Evolutionary conservation across 2,329 filamentous ascomycete genomes (phyloP).

Genomic region (Aspergillus luchuensis): DNA sequence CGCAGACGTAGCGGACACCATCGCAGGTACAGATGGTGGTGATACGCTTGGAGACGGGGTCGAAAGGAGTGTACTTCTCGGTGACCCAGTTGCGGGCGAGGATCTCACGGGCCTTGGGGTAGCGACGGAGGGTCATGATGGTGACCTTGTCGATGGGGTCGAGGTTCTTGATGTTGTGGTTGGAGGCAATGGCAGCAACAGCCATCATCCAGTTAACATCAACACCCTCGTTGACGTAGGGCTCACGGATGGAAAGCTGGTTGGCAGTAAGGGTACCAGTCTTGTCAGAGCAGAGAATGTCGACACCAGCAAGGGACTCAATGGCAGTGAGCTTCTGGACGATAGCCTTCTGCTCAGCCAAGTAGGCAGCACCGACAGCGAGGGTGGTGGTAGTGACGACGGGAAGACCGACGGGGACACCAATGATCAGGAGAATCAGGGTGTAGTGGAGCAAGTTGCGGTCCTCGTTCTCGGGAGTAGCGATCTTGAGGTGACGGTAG

Average conservation of each 20-base stretch:
- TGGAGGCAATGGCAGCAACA: slow-evolving; percentile 73
- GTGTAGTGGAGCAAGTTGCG: slow-evolving; percentile 69
- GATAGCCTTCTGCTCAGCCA: slow-evolving; percentile 76
- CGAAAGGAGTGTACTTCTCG: slow-evolving; percentile 71
- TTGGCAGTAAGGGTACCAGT: slow-evolving; percentile 66
- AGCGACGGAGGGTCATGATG: slow-evolving; percentile 72
- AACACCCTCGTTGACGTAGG: slow-evolving; percentile 73
- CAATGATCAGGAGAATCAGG: slow-evolving; percentile 72
- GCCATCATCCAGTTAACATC: slow-evolving; percentile 87
- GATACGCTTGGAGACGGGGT: slow-evolving; percentile 78
- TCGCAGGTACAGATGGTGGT: slow-evolving; percentile 69
- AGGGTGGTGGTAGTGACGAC: slow-evolving; percentile 78
- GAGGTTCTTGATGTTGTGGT: slow-evolving; percentile 76
- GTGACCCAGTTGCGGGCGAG: slow-evolving; percentile 74
- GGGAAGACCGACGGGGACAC: slow-evolving; percentile 77
- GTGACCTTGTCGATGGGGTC: slow-evolving; percentile 81
- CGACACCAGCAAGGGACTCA: slow-evolving; percentile 72
- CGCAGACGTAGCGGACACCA: slow-evolving; percentile 70
- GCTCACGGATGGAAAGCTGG: slow-evolving; percentile 74
- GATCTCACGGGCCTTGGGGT: slow-evolving; percentile 76
- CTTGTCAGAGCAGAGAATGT: slow-evolving; percentile 80
- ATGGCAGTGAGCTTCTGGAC: slow-evolving; percentile 79
- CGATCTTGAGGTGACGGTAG: slow-evolving; percentile 69
- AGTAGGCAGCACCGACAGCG: slow-evolving; percentile 74
- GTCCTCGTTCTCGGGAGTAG: slow-evolving; percentile 53